phyloP scores from a whole-genome alignment of 371 early-diverging fungal genomes.

The Mucor irregularis region DNA sequence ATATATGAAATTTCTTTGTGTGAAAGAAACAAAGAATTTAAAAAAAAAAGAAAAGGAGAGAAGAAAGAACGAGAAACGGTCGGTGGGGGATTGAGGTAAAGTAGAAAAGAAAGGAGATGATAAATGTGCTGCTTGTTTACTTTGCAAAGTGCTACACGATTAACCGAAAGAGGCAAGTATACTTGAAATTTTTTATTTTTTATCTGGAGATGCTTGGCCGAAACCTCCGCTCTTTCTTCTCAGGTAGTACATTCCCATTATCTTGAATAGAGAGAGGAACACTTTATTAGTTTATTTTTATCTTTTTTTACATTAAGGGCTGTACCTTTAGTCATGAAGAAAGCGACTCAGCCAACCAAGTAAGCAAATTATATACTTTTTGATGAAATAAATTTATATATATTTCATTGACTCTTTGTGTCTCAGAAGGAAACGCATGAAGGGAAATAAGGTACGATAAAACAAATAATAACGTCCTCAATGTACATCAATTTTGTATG shows the following conservation, averaged over 20 bases:
- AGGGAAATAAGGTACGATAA: too few relatives aligned
- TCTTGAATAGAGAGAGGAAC: not conserved
- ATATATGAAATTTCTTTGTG: not conserved
- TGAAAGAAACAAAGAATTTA: not conserved
- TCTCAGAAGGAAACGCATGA: too few relatives aligned
- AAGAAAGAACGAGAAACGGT: not conserved
- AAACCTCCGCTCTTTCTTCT: slow-evolving; percentile 9
- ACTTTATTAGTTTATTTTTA: slow-evolving; percentile 1
- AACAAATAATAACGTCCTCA: too few relatives aligned
- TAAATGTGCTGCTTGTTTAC: not conserved
- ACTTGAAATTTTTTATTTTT: not conserved
- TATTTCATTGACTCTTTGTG: too few relatives aligned
- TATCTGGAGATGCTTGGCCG: slow-evolving; percentile 2
- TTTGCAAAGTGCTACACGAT: slow-evolving; percentile 10
- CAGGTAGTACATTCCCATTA: not conserved
- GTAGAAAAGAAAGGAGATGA: not conserved
- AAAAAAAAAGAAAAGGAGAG: not conserved
- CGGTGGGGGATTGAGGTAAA: not conserved
- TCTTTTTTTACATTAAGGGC: not conserved
- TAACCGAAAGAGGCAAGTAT: slow-evolving; percentile 8
- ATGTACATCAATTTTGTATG: too few relatives aligned
- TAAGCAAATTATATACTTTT: too few relatives aligned
- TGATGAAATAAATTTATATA: too few relatives aligned
- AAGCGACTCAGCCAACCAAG: not conserved
- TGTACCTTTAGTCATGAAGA: not conserved